Evolutionary conservation across 2,329 filamentous ascomycete genomes (phyloP).

Genomic region (Fusarium metavorans): DNA sequence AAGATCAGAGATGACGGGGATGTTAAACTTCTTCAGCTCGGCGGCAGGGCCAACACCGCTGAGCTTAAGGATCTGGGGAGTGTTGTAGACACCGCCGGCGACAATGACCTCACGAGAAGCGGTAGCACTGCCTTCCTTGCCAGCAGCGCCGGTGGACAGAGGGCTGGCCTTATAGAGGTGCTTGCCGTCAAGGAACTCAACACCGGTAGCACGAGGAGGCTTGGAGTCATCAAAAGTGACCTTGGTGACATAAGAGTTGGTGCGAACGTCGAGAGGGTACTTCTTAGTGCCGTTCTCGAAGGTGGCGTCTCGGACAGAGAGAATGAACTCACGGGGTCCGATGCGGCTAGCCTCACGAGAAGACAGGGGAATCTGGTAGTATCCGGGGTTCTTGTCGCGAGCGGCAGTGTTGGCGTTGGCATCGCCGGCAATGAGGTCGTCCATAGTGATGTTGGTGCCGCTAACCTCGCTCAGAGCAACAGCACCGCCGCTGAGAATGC

Average conservation of each 20-base stretch:
- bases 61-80: conserved; percentile 64
- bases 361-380: conserved; percentile 70
- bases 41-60: conserved; percentile 60
- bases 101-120: conserved; percentile 61
- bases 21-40: conserved; percentile 58
- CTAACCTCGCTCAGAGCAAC: conserved; percentile 21
- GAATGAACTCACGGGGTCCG: conserved; percentile 67
- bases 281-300: conserved; percentile 30
- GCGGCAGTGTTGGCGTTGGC: conserved; percentile 35
- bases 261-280: conserved; percentile 38
- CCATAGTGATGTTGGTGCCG: conserved; percentile 28
- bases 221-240: conserved; percentile 50
- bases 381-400: conserved; percentile 45
- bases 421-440: conserved; percentile 31
- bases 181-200: conserved; percentile 48
- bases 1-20: conserved; percentile 58
- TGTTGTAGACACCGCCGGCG: conserved; percentile 62
- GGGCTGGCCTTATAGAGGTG: conserved; percentile 39
- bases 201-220: conserved; percentile 47
- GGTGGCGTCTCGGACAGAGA: conserved; percentile 45
- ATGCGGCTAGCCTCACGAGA: conserved; percentile 62
- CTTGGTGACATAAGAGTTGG: conserved; percentile 50
- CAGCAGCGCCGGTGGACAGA: conserved; percentile 14
- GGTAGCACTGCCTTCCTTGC: conserved; percentile 32
- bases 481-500: conserved; percentile 23